A percentile compares a stretch with the other conserved stretches of the same genome.
Evolutionary conservation across 2,329 filamentous ascomycete species (phyloP).

Genomic region (Daldinia sp.): DNA sequence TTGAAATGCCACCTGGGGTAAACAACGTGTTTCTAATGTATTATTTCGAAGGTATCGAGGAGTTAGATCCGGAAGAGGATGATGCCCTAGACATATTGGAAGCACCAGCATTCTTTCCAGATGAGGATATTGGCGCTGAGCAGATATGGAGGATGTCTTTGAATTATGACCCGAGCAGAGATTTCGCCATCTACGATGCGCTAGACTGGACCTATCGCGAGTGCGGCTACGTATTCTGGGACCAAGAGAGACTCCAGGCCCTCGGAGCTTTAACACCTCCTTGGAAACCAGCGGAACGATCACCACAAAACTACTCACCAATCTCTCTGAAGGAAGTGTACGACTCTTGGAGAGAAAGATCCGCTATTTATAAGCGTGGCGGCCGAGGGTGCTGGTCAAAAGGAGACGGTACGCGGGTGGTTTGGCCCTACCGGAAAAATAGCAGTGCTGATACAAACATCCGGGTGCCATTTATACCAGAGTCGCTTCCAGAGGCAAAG

Average conservation of each 20-base stretch:
- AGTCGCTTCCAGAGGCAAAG: background rate
- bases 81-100: background rate
- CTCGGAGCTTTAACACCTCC: background rate
- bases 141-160: conserved; percentile 1
- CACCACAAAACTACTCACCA: background rate
- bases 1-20: background rate
- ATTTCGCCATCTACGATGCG: background rate
- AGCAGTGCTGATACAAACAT: background rate
- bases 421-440: background rate
- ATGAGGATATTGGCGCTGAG: background rate
- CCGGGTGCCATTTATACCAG: background rate
- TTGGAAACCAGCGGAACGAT: background rate
- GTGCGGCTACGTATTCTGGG: background rate
- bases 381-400: background rate
- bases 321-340: background rate
- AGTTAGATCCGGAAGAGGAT: background rate
- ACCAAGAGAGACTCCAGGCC: background rate
- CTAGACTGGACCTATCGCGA: background rate
- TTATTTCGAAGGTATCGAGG: background rate
- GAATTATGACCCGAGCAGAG: background rate
- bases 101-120: background rate
- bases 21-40: background rate
- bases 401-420: background rate
- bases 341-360: background rate
- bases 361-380: background rate